These are phyloP conservation scores for Capsella bursapastoris DNA, from an alignment of 345 rosid genomes.

Conservation along the genomic window DNA sequence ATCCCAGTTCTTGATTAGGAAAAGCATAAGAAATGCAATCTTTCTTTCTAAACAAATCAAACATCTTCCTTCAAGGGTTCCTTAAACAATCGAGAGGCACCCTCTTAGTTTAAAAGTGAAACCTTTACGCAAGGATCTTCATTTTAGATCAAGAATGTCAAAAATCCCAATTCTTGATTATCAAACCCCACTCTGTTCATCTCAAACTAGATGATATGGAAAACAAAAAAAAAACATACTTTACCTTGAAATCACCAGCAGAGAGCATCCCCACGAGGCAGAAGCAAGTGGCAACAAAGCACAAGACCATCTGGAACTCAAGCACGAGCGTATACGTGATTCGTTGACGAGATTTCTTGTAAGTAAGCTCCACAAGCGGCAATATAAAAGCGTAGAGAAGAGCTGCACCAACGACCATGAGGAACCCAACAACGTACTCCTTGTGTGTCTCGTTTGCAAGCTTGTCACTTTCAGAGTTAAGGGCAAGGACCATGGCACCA, in stretches of 20 bases:
- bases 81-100: neutral
- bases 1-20: neutral
- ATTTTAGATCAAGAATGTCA: conserved; percentile 3
- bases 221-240: neutral
- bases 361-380: conserved; percentile 68
- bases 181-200: neutral
- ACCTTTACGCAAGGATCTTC: neutral
- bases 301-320: conserved; percentile 68
- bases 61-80: neutral
- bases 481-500: conserved; percentile 59
- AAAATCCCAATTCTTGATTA: neutral
- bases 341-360: conserved; percentile 57
- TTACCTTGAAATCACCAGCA: conserved; percentile 62
- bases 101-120: neutral
- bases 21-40: neutral
- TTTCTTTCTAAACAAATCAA: neutral
- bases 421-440: conserved; percentile 57
- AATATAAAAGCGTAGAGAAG: conserved; percentile 56
- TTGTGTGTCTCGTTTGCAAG: conserved; percentile 50
- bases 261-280: conserved; percentile 64
- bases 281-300: conserved; percentile 59
- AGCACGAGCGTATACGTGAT: conserved; percentile 60
- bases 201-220: neutral
- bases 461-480: conserved; percentile 55
- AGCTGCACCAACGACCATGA: conserved; percentile 61